phyloP scores from a whole-genome alignment of 2,329 filamentous ascomycete species.

The Ambrosiella beaveri region DNA sequence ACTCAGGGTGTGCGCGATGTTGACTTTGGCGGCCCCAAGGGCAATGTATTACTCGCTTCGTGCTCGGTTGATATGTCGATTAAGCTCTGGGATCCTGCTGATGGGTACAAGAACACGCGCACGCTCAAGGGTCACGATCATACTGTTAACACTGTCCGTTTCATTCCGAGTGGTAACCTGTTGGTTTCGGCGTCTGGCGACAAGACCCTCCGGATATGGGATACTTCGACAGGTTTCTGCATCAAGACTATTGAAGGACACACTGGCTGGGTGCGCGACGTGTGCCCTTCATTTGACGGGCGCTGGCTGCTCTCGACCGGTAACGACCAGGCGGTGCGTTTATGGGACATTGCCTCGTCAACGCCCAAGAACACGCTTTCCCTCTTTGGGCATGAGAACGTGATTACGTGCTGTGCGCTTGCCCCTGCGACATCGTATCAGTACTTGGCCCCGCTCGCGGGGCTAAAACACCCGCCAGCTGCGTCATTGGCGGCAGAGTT shows the following conservation, averaged over 20 bases:
- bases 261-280: constrained; percentile 78
- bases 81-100: constrained; percentile 82
- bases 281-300: constrained; percentile 67
- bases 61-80: constrained; percentile 84
- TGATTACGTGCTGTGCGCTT: constrained; percentile 70
- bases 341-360: constrained; percentile 63
- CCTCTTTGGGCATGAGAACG: constrained; percentile 72
- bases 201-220: constrained; percentile 75
- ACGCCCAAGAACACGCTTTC: constrained; percentile 59
- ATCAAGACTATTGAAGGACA: constrained; percentile 80
- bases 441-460: constrained; percentile 61
- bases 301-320: constrained; percentile 68
- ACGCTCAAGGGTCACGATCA: constrained; percentile 86
- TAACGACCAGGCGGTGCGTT: constrained; percentile 61
- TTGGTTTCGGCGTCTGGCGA: constrained; percentile 77
- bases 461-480: constrained; percentile 65
- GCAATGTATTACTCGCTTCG: constrained; percentile 50
- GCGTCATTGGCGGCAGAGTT: constrained; percentile 65
- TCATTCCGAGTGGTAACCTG: constrained; percentile 74
- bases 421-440: constrained; percentile 64
- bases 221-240: constrained; percentile 82
- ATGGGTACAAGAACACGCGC: constrained; percentile 89
- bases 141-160: constrained; percentile 73
- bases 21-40: constrained; percentile 74
- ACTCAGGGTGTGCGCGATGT: constrained; percentile 77